Conservation (phyloP, 192 early-diverging fungal genomes). For the Helicostylum pulchrum region DNA sequence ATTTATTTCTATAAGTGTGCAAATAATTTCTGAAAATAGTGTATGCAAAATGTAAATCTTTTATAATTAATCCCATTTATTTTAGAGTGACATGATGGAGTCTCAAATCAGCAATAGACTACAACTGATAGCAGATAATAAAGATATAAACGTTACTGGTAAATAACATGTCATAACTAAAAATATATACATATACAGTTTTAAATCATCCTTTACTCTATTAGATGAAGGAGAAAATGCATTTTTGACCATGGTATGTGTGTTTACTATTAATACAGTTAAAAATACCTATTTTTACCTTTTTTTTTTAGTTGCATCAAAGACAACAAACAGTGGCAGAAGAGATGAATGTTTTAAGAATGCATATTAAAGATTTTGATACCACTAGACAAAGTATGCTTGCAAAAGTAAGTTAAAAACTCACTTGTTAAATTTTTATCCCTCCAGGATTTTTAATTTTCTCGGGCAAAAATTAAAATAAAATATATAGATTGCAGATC, state of each 20-base stretch:
- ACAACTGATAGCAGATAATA: too few relatives aligned
- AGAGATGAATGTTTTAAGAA: constrained; percentile 24
- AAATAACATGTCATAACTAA: not conserved
- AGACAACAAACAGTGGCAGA: constrained; percentile 22
- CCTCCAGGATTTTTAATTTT: not conserved
- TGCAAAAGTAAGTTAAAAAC: constrained; percentile 18
- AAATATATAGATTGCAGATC: constrained; percentile 22
- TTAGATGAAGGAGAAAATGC: too few relatives aligned
- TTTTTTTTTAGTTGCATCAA: constrained; percentile 16
- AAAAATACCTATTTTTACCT: not conserved
- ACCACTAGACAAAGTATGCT: constrained; percentile 30
- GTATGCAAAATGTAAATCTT: too few relatives aligned
- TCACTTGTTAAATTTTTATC: not conserved
- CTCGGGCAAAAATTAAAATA: too few relatives aligned
- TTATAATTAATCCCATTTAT: not conserved
- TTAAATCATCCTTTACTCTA: too few relatives aligned
- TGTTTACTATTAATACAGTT: not conserved
- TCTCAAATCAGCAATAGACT: not conserved
- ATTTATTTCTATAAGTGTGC: too few relatives aligned
- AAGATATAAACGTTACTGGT: not conserved
- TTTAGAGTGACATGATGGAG: constrained; percentile 8
- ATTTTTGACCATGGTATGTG: not conserved
- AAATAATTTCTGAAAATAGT: too few relatives aligned
- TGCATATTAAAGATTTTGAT: constrained; percentile 19
- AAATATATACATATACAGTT: too few relatives aligned